Evolutionary conservation across 352 stramenopile species (phyloP).

Genomic region (Phytophthora tubulina): DNA sequence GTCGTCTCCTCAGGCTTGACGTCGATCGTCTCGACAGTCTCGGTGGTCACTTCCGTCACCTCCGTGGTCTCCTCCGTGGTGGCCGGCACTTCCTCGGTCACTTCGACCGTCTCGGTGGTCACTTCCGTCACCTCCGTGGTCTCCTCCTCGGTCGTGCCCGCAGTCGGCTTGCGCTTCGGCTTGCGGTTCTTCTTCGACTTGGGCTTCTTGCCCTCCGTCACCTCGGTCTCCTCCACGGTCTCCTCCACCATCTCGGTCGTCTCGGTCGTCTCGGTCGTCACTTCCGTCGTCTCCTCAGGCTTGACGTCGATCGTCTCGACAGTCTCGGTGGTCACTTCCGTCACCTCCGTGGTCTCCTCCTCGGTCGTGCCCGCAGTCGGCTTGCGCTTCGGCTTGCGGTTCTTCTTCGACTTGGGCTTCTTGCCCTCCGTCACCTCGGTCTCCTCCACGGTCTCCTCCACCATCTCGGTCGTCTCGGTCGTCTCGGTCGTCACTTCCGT

Average conservation of each 20-base stretch:
- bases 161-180: slow-evolving; percentile 24
- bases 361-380: background rate
- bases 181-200: slow-evolving; percentile 32
- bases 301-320: slow-evolving; percentile 5
- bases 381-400: slow-evolving; percentile 22
- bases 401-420: slow-evolving; percentile 25
- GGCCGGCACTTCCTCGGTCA: background rate
- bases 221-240: slow-evolving; percentile 23
- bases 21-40: slow-evolving; percentile 13
- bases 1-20: background rate
- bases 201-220: slow-evolving; percentile 27
- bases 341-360: background rate
- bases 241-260: slow-evolving; percentile 8
- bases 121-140: slow-evolving; percentile 14
- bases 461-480: background rate
- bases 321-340: slow-evolving; percentile 4
- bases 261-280: slow-evolving; percentile 9
- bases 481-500: slow-evolving; percentile 2
- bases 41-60: slow-evolving; percentile 19
- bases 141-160: slow-evolving; percentile 15
- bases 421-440: slow-evolving; percentile 20
- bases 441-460: background rate
- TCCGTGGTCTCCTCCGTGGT: slow-evolving; percentile 14
- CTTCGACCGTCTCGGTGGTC: background rate
- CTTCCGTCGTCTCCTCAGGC: slow-evolving; percentile 7